Evolutionary conservation across 2,329 filamentous ascomycete genomes (phyloP), one percentile per base, ranked within the genome.

Genomic region (Alternaria viburni): DNA sequence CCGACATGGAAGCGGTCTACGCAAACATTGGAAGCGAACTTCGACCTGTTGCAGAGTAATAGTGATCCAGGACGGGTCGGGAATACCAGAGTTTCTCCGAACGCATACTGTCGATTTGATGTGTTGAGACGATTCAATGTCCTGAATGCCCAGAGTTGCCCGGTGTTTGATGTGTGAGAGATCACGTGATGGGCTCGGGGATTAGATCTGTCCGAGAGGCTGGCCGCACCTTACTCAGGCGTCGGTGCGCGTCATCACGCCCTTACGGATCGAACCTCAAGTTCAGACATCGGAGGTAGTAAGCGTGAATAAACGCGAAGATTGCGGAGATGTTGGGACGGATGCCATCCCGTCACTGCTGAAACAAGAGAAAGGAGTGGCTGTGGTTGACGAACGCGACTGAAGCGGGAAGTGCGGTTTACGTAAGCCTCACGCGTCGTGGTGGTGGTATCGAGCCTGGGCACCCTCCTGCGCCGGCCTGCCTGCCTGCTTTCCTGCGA

Each of bases 181-280:
- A 51, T 28, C 54, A 57, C 54, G 46, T 57, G 59, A 61, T 51
- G n/a, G 13, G 10, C 13, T 56, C 63, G 56, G 59, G 43, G 19
- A 19, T 47, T 66, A 56, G 47, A 54, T 25, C 15, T 57, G 46
- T n/a, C 60, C 60, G 63, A 62, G 44, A 17, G 41, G 26, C 47
- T 15, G 15, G 17, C 26, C 47, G 30, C 11, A 51, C n/a, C 6
- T 41, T 17, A 41, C 36, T 41, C 0, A 41, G 36, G 36, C 36
- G 15, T 41, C 32, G 9, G 15, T 41, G 32, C 32, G 36, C 32
- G 32, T 36, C 32, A 36, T 1, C 15, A 36, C 32, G 32, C 32
- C 32, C 0, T 36, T 1, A 1, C 32, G 32, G 15, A 36, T 36
- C 32, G 32, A n/a, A 36, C 32, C 0, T 36, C 0, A n/a, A 36